Conservation (phyloP, 495 filamentous ascomycete species). For the Xylaria venustula region DNA sequence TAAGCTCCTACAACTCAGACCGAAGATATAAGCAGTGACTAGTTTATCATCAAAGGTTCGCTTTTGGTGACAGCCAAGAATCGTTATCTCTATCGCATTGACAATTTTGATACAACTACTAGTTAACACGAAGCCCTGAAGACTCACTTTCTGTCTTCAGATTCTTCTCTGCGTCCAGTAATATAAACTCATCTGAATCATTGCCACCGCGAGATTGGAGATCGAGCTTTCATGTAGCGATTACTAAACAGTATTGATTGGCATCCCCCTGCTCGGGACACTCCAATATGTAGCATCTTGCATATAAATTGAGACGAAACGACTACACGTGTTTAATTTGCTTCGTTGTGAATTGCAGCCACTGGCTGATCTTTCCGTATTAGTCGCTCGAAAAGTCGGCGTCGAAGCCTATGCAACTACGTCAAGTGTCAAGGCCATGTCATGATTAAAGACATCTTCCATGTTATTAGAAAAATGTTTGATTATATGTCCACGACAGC, state of each 20-base stretch:
- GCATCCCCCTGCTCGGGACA: not conserved
- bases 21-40: not conserved
- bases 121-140: too few relatives aligned
- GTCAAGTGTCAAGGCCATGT: not conserved
- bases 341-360: not conserved
- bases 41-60: not conserved
- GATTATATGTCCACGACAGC: too few relatives aligned
- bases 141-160: too few relatives aligned
- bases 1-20: not conserved
- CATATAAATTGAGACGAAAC: not conserved
- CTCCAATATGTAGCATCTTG: not conserved
- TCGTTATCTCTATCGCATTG: too few relatives aligned
- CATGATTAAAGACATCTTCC: too few relatives aligned
- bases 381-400: not conserved
- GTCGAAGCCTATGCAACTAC: not conserved
- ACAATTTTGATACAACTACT: too few relatives aligned
- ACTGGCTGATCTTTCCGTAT: not conserved
- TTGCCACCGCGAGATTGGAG: too few relatives aligned
- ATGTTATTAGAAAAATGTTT: too few relatives aligned
- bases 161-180: too few relatives aligned
- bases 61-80: not conserved
- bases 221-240: not conserved
- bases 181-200: too few relatives aligned
- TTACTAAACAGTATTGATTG: not conserved
- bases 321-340: not conserved